Base-by-base conservation (phyloP, 1,284 basidiomycete species). In the Flammula alnicola region DNA sequence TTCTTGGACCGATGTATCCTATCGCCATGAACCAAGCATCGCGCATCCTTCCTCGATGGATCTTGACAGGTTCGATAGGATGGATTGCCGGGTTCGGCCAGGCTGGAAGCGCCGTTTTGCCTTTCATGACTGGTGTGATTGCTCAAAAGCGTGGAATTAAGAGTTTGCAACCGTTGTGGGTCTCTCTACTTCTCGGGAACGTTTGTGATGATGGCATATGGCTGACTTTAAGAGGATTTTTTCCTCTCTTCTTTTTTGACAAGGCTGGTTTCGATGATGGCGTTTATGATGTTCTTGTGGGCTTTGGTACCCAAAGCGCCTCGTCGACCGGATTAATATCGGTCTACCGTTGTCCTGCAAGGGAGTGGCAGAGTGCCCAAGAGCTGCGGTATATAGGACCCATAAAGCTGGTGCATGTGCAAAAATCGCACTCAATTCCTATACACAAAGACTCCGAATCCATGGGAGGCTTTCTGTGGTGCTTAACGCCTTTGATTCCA, bases 71-170 rank as follows among this genome's bases (percentile, higher is more conserved):
- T 5, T 77, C 80, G n/a, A 81, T 88, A 26, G 86, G 86, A 1
- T 84, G 83, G 80, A 83, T 85, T 29, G 76, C 80, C 2, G 80
- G 80, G 11, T 70, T 88, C 39, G 86, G 87, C 0, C 82, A 84
- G 58, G 78, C 84, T 2, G 86, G 86, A 8, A 80, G 78, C 38
- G 86, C 86, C 0, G 64, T 85, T 4, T 64, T 90, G 37, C 86
- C 87, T 0, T 87, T 88, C 61, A 66, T 83, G 46, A 83, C 83
- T 0, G 83, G 83, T 8, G 72, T 77, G 0, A 68, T 85, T 31
- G 75, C 82, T 4, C 67, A 69, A 7, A 79, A 72, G 56, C 78
- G 77, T 50, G 83, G 83, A 0, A 84, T 85, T 45, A 66, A 68
- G 41, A 78, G 71, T 55, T 62, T 85, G 51, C 82, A 83, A 54